phyloP scores from a whole-genome alignment of 768 basidiomycete species.

The Pleurotus platypus region DNA sequence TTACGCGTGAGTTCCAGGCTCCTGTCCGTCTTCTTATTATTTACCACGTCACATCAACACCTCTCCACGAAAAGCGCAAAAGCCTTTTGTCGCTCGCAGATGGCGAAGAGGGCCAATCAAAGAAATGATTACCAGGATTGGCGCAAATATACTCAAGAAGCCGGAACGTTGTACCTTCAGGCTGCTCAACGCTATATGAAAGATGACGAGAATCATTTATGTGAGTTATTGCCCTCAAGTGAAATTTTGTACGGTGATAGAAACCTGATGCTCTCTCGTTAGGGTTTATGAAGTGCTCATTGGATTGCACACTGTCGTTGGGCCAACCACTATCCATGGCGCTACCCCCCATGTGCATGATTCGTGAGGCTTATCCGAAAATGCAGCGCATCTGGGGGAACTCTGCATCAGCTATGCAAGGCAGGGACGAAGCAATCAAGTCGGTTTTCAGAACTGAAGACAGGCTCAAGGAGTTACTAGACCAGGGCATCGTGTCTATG shows the following conservation, averaged over 20 bases:
- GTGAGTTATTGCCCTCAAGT: conserved; percentile 7
- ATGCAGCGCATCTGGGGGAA: conserved; percentile 20
- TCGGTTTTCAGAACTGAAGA: neutral
- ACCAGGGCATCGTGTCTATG: neutral
- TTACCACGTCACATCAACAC: neutral
- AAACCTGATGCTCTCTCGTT: no score
- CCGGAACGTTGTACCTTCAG: conserved; percentile 25
- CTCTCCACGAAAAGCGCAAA: conserved; percentile 16
- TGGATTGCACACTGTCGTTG: no score
- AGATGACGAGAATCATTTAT: conserved; percentile 34
- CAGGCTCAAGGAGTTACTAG: neutral
- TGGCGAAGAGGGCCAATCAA: conserved; percentile 11
- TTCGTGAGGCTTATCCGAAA: conserved; percentile 17
- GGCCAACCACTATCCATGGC: no score
- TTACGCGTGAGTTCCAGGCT: conserved; percentile 24
- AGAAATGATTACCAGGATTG: conserved; percentile 13
- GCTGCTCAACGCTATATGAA: conserved; percentile 27
- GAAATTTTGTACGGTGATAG: no score
- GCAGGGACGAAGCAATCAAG: neutral
- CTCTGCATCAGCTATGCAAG: conserved; percentile 10
- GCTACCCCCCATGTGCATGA: conserved; percentile 18
- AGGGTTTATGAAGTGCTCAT: no score
- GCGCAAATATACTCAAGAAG: conserved; percentile 14
- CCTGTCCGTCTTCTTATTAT: neutral
- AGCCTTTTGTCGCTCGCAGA: conserved; percentile 25